These are phyloP conservation scores for Metarhizium album DNA, from an alignment of 2,329 filamentous ascomycete species.

Conservation along the genomic window DNA sequence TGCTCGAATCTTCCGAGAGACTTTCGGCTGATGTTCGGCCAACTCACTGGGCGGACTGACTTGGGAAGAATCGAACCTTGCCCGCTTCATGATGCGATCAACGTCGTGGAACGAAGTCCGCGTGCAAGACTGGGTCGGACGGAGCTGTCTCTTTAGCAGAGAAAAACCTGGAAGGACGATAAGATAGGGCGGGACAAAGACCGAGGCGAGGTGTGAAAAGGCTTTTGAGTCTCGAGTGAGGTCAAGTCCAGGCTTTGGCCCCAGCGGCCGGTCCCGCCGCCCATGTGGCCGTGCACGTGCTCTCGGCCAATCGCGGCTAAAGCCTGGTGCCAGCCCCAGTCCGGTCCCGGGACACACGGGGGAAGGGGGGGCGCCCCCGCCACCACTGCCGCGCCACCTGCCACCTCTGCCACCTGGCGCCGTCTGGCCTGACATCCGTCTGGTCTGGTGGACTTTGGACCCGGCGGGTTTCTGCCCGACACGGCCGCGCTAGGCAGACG, in stretches of 20 bases:
- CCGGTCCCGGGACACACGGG: no score
- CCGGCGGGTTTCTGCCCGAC: not conserved
- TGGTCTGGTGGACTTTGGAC: not conserved
- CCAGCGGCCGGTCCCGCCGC: not conserved
- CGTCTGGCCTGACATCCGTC: no score
- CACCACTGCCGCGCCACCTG: no score
- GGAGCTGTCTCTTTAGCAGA: not conserved
- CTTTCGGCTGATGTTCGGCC: conserved; percentile 16
- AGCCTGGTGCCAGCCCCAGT: not conserved
- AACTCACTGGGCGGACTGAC: conserved; percentile 7
- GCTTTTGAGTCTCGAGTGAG: not conserved
- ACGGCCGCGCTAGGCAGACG: not conserved
- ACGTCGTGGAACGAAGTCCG: conserved; percentile 6
- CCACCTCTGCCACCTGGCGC: no score
- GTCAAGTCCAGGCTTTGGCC: not conserved
- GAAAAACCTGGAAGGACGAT: not conserved
- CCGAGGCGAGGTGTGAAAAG: conserved; percentile 3
- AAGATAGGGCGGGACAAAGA: conserved; percentile 7
- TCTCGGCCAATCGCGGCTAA: not conserved
- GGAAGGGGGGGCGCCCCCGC: no score
- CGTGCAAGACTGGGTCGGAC: conserved; percentile 21
- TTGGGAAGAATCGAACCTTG: conserved; percentile 11
- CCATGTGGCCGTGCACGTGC: not conserved
- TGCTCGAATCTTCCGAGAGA: conserved; percentile 21
- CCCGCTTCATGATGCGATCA: conserved; percentile 12